Percentiles rank a stretch among this genome's conserved stretches.
These are phyloP conservation scores for Epichloe sp. DNA, from an alignment of 2,329 filamentous ascomycete genomes.

Conservation along the genomic window DNA sequence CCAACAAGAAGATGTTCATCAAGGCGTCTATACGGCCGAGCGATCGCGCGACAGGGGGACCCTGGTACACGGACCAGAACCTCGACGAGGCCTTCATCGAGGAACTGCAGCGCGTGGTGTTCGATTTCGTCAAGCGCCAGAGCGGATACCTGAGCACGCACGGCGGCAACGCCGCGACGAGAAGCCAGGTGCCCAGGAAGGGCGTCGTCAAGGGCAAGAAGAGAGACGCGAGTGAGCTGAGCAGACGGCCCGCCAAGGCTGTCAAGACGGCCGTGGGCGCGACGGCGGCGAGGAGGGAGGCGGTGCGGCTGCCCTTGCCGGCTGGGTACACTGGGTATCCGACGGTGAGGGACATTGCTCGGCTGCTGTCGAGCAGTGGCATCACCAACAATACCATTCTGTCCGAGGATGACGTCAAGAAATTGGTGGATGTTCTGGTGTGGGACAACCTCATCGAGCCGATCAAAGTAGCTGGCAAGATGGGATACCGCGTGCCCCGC, in stretches of 20 bases:
- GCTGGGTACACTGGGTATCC: conserved; percentile 68
- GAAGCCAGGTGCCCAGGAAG: conserved; percentile 40
- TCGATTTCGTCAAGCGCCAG: conserved; percentile 56
- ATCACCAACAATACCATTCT: conserved; percentile 62
- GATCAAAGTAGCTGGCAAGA: conserved; percentile 34
- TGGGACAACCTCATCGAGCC: conserved; percentile 76
- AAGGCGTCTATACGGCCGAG: conserved; percentile 71
- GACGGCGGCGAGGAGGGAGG: conserved; percentile 17
- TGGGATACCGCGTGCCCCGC: conserved; percentile 41
- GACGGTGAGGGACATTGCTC: conserved; percentile 65
- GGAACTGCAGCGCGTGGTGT: conserved; percentile 58
- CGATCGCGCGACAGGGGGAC: conserved; percentile 82
- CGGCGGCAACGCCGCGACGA: conserved; percentile 16
- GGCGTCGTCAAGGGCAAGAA: conserved; percentile 42
- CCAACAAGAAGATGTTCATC: conserved; percentile 93
- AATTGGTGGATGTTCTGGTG: conserved; percentile 76
- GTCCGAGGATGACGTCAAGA: conserved; percentile 64
- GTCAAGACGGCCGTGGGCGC: conserved; percentile 10
- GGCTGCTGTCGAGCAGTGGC: conserved; percentile 53
- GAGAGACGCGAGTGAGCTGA: conserved; percentile 31
- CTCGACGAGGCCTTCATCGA: conserved; percentile 83
- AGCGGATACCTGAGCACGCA: conserved; percentile 51
- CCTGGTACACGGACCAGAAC: conserved; percentile 87
- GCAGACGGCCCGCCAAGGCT: conserved; percentile 17
- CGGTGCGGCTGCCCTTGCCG: conserved; percentile 36